These are phyloP conservation scores for Tylopilus sp. DNA, from an alignment of 1,284 basidiomycete genomes.

Conservation along the genomic window DNA sequence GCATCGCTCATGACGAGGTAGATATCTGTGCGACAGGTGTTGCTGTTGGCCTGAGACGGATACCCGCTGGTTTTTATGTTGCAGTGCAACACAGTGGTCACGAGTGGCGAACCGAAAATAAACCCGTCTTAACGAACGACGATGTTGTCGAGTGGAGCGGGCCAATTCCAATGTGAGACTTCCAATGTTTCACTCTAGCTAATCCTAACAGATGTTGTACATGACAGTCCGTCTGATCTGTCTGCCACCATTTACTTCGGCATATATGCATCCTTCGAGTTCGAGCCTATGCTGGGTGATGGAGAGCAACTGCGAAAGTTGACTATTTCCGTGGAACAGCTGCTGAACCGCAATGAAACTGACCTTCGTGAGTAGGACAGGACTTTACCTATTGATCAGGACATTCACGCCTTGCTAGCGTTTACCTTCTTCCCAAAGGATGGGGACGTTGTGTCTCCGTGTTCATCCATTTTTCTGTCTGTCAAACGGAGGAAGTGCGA, in stretches of 20 bases:
- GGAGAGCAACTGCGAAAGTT: constrained; percentile 19
- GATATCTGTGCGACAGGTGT: constrained; percentile 10
- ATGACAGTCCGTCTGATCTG: constrained; percentile 22
- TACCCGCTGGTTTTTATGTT: constrained; percentile 17
- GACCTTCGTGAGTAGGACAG: constrained; percentile 2
- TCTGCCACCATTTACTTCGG: constrained; percentile 5
- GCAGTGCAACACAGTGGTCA: constrained; percentile 9
- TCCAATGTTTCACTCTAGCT: too few species aligned
- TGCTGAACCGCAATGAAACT: constrained; percentile 11
- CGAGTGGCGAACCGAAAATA: constrained; percentile 18
- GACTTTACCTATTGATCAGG: background rate
- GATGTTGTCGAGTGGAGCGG: constrained; percentile 21
- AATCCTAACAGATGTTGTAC: background rate
- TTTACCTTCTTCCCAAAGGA: background rate
- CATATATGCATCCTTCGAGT: constrained; percentile 26
- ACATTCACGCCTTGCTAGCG: background rate
- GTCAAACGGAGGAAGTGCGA: background rate
- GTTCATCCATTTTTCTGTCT: background rate
- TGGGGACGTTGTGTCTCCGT: background rate
- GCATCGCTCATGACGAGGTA: background rate
- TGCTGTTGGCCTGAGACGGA: background rate
- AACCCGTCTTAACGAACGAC: background rate
- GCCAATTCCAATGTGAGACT: constrained; percentile 18
- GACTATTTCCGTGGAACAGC: constrained; percentile 3
- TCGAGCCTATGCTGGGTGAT: constrained; percentile 22